These are phyloP conservation scores for Coriolopsis trogii DNA, from an alignment of 1,284 basidiomycete genomes.

Conservation along the genomic window DNA sequence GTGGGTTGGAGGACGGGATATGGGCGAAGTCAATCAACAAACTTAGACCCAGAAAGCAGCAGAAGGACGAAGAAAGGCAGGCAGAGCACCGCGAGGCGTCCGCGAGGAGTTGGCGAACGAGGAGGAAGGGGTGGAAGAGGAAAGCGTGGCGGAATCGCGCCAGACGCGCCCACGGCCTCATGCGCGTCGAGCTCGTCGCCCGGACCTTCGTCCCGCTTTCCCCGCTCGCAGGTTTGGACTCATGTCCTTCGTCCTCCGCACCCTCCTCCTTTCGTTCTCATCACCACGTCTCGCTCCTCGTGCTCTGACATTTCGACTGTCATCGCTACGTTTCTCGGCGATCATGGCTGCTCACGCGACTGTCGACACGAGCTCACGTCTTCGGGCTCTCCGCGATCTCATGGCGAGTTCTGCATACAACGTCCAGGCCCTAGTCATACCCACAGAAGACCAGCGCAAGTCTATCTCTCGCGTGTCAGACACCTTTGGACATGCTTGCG, in stretches of 20 bases:
- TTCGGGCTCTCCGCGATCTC: slow-evolving; percentile 62
- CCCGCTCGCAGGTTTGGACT: no score
- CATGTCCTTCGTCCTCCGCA: no score
- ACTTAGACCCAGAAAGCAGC: neutral
- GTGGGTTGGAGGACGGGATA: slow-evolving; percentile 9
- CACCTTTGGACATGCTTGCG: neutral
- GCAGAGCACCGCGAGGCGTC: neutral
- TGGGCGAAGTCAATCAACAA: no score
- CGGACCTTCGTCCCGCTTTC: no score
- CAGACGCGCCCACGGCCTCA: slow-evolving; percentile 5
- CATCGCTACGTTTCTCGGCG: slow-evolving; percentile 6
- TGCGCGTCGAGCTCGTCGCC: neutral
- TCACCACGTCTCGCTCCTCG: no score
- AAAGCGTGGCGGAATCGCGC: slow-evolving; percentile 1
- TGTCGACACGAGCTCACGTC: slow-evolving; percentile 64
- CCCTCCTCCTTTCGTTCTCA: neutral
- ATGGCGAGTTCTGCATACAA: slow-evolving; percentile 62
- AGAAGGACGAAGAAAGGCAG: neutral
- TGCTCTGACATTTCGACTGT: neutral
- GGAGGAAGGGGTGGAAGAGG: neutral
- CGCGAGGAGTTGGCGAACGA: neutral
- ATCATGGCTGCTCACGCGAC: slow-evolving; percentile 40
- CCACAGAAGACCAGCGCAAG: slow-evolving; percentile 89
- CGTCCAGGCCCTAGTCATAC: slow-evolving; percentile 76
- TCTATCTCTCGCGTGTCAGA: slow-evolving; percentile 16